A percentile compares a stretch with the other conserved stretches of the same genome.
Evolutionary conservation across 208 protist genomes (phyloP).

Genomic region (Trypanosoma platydactyli): DNA sequence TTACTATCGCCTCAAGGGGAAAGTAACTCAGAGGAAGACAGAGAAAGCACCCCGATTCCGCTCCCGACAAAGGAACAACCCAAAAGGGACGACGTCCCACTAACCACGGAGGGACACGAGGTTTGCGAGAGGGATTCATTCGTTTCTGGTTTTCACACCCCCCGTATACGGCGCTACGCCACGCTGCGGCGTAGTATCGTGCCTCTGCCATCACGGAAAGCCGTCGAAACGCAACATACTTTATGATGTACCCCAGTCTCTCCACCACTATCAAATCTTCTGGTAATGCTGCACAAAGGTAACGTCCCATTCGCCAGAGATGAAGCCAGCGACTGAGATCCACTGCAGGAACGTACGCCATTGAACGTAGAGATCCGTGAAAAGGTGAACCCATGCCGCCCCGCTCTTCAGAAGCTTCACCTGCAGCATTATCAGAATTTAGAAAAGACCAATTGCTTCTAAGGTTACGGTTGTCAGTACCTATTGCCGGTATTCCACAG

Average conservation of each 20-base stretch:
- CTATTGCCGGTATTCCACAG: too few species aligned
- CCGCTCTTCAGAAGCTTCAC: neutral
- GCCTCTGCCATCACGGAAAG: constrained; percentile 26
- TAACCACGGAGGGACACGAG: constrained; percentile 21
- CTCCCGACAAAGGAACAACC: constrained; percentile 18
- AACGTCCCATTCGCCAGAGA: constrained; percentile 22
- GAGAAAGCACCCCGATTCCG: constrained; percentile 13
- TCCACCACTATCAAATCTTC: constrained; percentile 24
- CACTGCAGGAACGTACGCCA: constrained; percentile 26
- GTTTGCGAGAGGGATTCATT: neutral
- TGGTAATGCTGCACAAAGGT: constrained; percentile 11
- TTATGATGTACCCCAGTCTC: constrained; percentile 30
- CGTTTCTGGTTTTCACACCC: too few species aligned
- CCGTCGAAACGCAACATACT: constrained; percentile 29
- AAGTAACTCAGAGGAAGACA: constrained; percentile 75
- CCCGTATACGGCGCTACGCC: constrained; percentile 10
- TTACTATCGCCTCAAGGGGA: constrained; percentile 55
- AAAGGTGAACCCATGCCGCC: constrained; percentile 9
- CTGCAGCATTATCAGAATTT: neutral
- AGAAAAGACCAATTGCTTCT: neutral
- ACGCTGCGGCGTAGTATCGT: constrained; percentile 26
- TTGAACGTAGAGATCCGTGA: constrained; percentile 24
- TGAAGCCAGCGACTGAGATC: constrained; percentile 17
- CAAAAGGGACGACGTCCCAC: constrained; percentile 29
- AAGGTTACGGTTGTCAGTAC: too few species aligned